Percentiles rank a stretch among this genome's conserved stretches.
Evolutionary conservation across 2,329 filamentous ascomycete genomes (phyloP).

Genomic region (Xylariomycetidae sp.): DNA sequence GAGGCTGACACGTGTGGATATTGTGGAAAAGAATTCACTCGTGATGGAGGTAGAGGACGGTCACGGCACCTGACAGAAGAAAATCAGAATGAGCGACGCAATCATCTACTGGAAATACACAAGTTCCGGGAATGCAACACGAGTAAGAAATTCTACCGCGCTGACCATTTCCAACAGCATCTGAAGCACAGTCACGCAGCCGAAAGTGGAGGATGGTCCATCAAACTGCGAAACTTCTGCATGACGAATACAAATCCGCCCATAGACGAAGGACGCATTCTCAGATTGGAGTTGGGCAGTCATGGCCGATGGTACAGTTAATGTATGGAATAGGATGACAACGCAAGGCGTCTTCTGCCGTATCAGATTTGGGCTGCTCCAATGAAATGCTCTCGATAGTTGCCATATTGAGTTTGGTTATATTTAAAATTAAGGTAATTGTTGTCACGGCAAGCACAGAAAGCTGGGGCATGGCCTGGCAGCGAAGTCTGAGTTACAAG

Average conservation of each 20-base stretch:
- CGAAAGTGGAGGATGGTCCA: slow-evolving; percentile 97
- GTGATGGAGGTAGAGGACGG: slow-evolving; percentile 43
- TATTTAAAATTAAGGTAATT: too few relatives aligned
- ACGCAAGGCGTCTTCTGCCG: too few relatives aligned
- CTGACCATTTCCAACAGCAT: slow-evolving; percentile 97
- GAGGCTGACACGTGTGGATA: slow-evolving; percentile 84
- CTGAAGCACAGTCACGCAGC: slow-evolving; percentile 96
- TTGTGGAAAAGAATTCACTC: slow-evolving; percentile 83
- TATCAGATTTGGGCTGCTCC: too few relatives aligned
- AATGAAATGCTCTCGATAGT: too few relatives aligned
- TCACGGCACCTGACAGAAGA: slow-evolving; percentile 61
- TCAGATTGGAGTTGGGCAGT: too few relatives aligned
- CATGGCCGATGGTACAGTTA: too few relatives aligned
- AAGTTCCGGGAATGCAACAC: slow-evolving; percentile 99
- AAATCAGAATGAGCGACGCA: slow-evolving; percentile 82
- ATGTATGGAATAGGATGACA: too few relatives aligned
- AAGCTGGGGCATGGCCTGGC: too few relatives aligned
- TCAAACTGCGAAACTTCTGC: slow-evolving; percentile 93
- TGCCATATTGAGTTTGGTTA: too few relatives aligned
- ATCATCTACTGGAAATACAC: slow-evolving; percentile 85
- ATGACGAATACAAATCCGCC: slow-evolving; percentile 83
- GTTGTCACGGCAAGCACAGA: too few relatives aligned
- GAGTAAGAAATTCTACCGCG: slow-evolving; percentile 95
- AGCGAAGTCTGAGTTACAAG: too few relatives aligned
- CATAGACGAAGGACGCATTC: too few relatives aligned